Percentiles rank a stretch among this genome's conserved stretches.
These are phyloP conservation scores for Cercospora canescens DNA, from an alignment of 2,329 filamentous ascomycete genomes.

Conservation along the genomic window DNA sequence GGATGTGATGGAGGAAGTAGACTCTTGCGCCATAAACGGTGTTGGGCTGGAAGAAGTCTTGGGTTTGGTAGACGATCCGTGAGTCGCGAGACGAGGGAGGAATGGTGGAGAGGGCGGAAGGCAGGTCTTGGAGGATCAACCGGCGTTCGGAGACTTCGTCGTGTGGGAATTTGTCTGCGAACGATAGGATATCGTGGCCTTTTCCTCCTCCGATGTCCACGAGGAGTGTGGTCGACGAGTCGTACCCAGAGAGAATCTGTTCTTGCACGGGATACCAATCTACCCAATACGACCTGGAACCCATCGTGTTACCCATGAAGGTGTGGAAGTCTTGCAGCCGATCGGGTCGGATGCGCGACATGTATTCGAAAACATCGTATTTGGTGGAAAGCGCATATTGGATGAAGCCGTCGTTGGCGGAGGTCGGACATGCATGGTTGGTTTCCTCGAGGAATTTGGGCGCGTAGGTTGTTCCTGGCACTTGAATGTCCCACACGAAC, in stretches of 20 bases:
- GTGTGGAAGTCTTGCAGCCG: constrained; percentile 4
- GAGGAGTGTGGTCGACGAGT: background rate
- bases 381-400: background rate
- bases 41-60: background rate
- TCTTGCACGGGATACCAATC: background rate
- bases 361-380: constrained; percentile 10
- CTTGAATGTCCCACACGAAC: background rate
- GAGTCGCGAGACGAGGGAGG: background rate
- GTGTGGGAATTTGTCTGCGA: background rate
- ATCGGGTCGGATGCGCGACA: constrained; percentile 4
- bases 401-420: background rate
- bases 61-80: background rate
- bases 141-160: background rate
- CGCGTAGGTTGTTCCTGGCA: background rate
- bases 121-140: background rate
- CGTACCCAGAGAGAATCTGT: background rate
- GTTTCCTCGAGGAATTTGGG: background rate
- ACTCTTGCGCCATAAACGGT: background rate
- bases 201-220: background rate
- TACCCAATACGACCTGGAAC: constrained; percentile 3
- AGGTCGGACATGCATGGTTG: background rate
- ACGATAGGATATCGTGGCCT: background rate
- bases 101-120: background rate
- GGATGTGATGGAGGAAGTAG: background rate
- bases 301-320: constrained; percentile 11